These are phyloP conservation scores for Gilbertella persicaria DNA, from an alignment of 371 early-diverging fungal species.

Conservation along the genomic window DNA sequence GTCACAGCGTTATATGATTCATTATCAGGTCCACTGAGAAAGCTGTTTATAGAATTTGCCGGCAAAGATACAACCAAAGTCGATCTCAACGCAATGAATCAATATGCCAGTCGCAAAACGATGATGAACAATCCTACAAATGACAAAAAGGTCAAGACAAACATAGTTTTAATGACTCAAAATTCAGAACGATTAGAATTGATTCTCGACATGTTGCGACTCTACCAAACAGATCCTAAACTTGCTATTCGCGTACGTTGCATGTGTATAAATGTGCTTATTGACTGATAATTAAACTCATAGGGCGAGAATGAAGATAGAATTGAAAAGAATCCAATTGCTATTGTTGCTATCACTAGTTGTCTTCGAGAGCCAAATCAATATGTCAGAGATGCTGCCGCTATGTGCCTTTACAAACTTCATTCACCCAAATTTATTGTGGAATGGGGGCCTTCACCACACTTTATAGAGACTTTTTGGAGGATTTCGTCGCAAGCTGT, in stretches of 20 bases:
- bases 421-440: conserved; percentile 62
- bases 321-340: conserved; percentile 63
- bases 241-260: conserved; percentile 67
- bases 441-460: conserved; percentile 61
- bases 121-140: conserved; percentile 21
- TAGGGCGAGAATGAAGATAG: conserved; percentile 44
- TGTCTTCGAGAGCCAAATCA: conserved; percentile 65
- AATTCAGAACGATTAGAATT: conserved; percentile 69
- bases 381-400: conserved; percentile 69
- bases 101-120: conserved; percentile 15
- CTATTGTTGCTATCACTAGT: conserved; percentile 69
- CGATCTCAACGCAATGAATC: conserved; percentile 21
- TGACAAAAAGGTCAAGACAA: conserved; percentile 48
- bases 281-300: not conserved
- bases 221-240: conserved; percentile 74
- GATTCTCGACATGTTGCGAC: conserved; percentile 70
- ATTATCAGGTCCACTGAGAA: conserved; percentile 68
- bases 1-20: conserved; percentile 66
- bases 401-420: conserved; percentile 67
- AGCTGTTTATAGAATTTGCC: conserved; percentile 65
- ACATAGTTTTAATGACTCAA: conserved; percentile 44
- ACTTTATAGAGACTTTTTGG: conserved; percentile 71
- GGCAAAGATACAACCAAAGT: conserved; percentile 42
- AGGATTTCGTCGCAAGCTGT: conserved; percentile 63
- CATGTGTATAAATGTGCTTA: conserved; percentile 2